These are phyloP conservation scores for Chaetomiaceae sp. DNA, from an alignment of 2,329 filamentous ascomycete species.

Conservation along the genomic window DNA sequence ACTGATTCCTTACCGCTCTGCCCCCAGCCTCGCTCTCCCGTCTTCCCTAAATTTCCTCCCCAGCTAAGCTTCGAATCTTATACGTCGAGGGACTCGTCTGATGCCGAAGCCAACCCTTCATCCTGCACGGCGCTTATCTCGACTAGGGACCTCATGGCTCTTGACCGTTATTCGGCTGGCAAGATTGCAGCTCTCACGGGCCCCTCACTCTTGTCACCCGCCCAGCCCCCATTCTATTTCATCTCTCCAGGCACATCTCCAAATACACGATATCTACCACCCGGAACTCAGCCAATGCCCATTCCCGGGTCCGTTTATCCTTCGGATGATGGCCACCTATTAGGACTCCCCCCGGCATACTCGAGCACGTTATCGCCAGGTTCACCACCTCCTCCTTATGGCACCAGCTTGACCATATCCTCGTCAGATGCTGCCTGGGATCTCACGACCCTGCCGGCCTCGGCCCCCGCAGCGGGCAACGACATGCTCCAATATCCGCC, in stretches of 20 bases:
- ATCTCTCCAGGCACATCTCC: slow-evolving; percentile 37
- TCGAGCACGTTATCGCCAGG: slow-evolving; percentile 16
- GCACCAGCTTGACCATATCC: slow-evolving; percentile 30
- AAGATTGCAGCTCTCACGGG: slow-evolving; percentile 39
- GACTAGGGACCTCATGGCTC: slow-evolving; percentile 49
- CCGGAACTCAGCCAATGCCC: slow-evolving; percentile 34
- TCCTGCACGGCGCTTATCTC: slow-evolving; percentile 47
- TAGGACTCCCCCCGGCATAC: slow-evolving; percentile 28
- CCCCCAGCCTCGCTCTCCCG: slow-evolving; percentile 19
- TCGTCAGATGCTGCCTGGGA: slow-evolving; percentile 16
- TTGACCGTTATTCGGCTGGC: slow-evolving; percentile 40
- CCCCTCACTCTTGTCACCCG: slow-evolving; percentile 38
- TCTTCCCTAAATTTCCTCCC: slow-evolving; percentile 6
- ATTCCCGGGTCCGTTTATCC: slow-evolving; percentile 18
- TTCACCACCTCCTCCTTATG: slow-evolving; percentile 34
- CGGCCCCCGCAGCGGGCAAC: slow-evolving; percentile 26
- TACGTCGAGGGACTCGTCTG: slow-evolving; percentile 33
- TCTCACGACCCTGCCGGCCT: slow-evolving; percentile 25
- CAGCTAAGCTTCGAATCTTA: slow-evolving; percentile 28
- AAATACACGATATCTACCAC: slow-evolving; percentile 32
- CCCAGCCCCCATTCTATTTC: slow-evolving; percentile 33
- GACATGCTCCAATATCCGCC: slow-evolving; percentile 23
- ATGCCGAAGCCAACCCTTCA: slow-evolving; percentile 35
- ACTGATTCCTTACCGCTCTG: slow-evolving; percentile 1
- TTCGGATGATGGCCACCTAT: slow-evolving; percentile 28